phyloP scores from a whole-genome alignment of 2,329 filamentous ascomycete species.

The Metarhizium brunneum region DNA sequence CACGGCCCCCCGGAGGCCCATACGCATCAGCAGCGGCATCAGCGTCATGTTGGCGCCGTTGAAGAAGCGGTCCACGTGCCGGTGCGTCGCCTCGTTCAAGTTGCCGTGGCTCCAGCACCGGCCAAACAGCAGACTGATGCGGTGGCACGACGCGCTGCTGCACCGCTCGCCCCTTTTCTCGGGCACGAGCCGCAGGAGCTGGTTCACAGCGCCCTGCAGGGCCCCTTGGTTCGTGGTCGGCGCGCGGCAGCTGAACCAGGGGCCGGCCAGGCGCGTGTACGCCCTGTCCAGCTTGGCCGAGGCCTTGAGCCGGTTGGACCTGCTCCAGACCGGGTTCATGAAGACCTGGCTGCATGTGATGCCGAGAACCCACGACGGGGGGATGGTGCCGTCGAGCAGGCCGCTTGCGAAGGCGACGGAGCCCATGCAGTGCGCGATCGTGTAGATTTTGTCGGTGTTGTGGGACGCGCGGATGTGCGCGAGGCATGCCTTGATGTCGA shows the following conservation, averaged over 20 bases:
- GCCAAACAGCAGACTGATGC: slow-evolving; percentile 50
- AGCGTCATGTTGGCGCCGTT: slow-evolving; percentile 53
- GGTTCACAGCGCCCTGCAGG: slow-evolving; percentile 43
- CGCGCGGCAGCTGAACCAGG: slow-evolving; percentile 46
- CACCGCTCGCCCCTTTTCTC: slow-evolving; percentile 47
- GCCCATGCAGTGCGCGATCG: slow-evolving; percentile 55
- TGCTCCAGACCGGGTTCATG: slow-evolving; percentile 51
- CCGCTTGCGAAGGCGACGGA: slow-evolving; percentile 48
- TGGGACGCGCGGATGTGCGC: slow-evolving; percentile 38
- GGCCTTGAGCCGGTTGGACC: slow-evolving; percentile 48
- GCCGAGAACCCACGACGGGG: slow-evolving; percentile 45
- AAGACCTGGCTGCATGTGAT: slow-evolving; percentile 53
- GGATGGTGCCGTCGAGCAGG: slow-evolving; percentile 53
- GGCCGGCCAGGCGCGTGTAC: slow-evolving; percentile 37
- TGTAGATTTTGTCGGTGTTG: slow-evolving; percentile 36
- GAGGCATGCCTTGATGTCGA: slow-evolving; percentile 48
- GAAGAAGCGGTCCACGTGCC: slow-evolving; percentile 51
- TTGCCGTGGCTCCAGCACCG: slow-evolving; percentile 54
- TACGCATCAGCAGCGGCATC: slow-evolving; percentile 45
- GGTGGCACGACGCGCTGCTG: slow-evolving; percentile 52
- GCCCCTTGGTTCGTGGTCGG: slow-evolving; percentile 31
- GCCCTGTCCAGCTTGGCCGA: slow-evolving; percentile 38
- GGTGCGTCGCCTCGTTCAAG: slow-evolving; percentile 56
- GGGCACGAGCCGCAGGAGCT: slow-evolving; percentile 48
- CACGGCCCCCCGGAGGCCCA: slow-evolving; percentile 41